These are phyloP conservation scores for Blepharisma stoltei DNA, from an alignment of 73 alveolate species.

Conservation along the genomic window DNA sequence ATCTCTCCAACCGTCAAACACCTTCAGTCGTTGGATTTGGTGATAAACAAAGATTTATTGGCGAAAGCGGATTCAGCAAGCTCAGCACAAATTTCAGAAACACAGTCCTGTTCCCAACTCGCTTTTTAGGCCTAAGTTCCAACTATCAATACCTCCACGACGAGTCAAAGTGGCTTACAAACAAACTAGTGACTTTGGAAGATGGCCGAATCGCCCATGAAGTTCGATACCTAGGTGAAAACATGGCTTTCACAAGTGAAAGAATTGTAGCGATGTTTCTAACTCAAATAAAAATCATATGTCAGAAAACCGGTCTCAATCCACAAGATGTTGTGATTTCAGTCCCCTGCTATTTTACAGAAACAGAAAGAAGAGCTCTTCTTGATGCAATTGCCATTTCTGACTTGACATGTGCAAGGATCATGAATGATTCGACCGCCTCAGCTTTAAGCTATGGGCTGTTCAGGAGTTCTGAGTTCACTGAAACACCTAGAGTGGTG, in stretches of 20 bases:
- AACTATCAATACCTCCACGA: conserved; percentile 64
- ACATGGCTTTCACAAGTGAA: conserved; percentile 66
- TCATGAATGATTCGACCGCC: conserved; percentile 97
- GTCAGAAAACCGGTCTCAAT: conserved; percentile 58
- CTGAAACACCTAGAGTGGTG: conserved; percentile 80
- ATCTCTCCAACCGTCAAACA: conserved; percentile 70
- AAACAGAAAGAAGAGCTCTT: conserved; percentile 91
- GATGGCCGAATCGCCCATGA: conserved; percentile 57
- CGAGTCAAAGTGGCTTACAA: conserved; percentile 69
- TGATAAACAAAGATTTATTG: conserved; percentile 68
- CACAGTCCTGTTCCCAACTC: conserved; percentile 52
- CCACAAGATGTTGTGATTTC: conserved; percentile 65
- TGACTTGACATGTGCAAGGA: conserved; percentile 75
- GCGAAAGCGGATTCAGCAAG: conserved; percentile 72
- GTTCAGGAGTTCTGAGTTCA: conserved; percentile 86
- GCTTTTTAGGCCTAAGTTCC: conserved; percentile 69
- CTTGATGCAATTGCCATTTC: conserved; percentile 88
- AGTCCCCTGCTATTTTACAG: conserved; percentile 88
- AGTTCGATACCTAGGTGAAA: conserved; percentile 64
- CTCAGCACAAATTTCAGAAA: conserved; percentile 67
- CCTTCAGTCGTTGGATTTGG: conserved; percentile 71
- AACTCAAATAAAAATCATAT: conserved; percentile 51
- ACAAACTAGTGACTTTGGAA: conserved; percentile 45
- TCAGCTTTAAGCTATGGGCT: conserved; percentile 95
- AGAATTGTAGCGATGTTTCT: conserved; percentile 70